Percentiles rank a stretch among this genome's conserved stretches.
These are phyloP conservation scores for Taiwanofungus camphoratus DNA, from an alignment of 1,284 basidiomycete species.

Conservation along the genomic window DNA sequence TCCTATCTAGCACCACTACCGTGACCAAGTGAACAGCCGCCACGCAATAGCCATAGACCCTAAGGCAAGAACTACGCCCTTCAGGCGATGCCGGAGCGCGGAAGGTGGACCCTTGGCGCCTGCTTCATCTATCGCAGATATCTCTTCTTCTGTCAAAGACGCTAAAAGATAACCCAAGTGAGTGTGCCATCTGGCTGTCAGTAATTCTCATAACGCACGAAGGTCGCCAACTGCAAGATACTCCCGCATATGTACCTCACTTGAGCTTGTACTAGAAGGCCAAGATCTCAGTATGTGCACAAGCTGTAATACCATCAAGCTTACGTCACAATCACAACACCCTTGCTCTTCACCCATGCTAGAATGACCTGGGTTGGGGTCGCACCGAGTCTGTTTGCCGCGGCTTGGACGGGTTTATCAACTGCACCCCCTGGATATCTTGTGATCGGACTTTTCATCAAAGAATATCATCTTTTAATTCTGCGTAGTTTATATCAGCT, in stretches of 20 bases:
- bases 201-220: slow-evolving; percentile 32
- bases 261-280: slow-evolving; percentile 57
- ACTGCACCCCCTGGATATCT: slow-evolving; percentile 58
- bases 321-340: slow-evolving; percentile 61
- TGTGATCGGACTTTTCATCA: slow-evolving; percentile 50
- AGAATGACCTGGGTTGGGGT: slow-evolving; percentile 65
- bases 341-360: slow-evolving; percentile 62
- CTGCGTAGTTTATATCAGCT: not conserved
- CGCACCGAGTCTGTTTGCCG: slow-evolving; percentile 49
- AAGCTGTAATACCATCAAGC: slow-evolving; percentile 17
- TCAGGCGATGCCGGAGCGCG: no score
- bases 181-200: not conserved
- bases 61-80: no score
- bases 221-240: slow-evolving; percentile 63
- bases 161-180: slow-evolving; percentile 19
- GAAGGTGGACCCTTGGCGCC: slow-evolving; percentile 35
- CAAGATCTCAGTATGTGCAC: not conserved
- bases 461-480: no score
- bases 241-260: slow-evolving; percentile 53
- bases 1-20: not conserved
- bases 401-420: slow-evolving; percentile 52
- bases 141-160: slow-evolving; percentile 40
- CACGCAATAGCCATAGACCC: no score
- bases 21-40: not conserved
- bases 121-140: slow-evolving; percentile 53